phyloP scores from a whole-genome alignment of 1,284 basidiomycete genomes.

The Bondarzewia mesenterica region DNA sequence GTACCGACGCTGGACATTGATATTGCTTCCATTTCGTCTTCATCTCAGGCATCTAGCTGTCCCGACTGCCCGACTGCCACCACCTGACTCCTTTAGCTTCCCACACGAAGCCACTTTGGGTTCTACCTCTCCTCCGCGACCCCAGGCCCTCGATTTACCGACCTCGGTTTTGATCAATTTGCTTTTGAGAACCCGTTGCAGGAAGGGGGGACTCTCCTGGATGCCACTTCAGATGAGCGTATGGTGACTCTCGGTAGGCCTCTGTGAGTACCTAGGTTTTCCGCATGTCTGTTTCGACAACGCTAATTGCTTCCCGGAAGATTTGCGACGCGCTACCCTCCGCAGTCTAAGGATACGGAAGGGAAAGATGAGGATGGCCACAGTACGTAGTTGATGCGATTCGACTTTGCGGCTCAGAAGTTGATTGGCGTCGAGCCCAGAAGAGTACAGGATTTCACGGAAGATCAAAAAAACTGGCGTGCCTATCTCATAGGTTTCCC shows the following conservation, averaged over 20 bases:
- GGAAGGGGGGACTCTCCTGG: not conserved
- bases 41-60: too few species aligned
- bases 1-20: too few species aligned
- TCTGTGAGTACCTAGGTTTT: not conserved
- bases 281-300: not conserved
- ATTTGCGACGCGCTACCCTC: not conserved
- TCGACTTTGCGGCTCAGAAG: not conserved
- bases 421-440: not conserved
- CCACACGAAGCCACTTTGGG: too few species aligned
- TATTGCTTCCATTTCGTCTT: too few species aligned
- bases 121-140: too few species aligned
- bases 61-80: too few species aligned
- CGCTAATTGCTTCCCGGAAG: not conserved
- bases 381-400: too few species aligned
- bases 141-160: too few species aligned
- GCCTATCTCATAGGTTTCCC: slow-evolving; percentile 19
- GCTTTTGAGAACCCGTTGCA: not conserved
- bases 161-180: not conserved
- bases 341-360: too few species aligned
- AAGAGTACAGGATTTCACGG: not conserved
- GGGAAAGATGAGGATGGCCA: too few species aligned
- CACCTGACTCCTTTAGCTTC: too few species aligned
- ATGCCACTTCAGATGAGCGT: not conserved
- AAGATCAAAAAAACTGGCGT: slow-evolving; percentile 16
- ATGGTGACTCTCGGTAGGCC: not conserved